Evolutionary conservation across 805 yeast species (phyloP), one percentile per base, ranked within the genome.

Genomic region (Spathaspora arborariae): DNA sequence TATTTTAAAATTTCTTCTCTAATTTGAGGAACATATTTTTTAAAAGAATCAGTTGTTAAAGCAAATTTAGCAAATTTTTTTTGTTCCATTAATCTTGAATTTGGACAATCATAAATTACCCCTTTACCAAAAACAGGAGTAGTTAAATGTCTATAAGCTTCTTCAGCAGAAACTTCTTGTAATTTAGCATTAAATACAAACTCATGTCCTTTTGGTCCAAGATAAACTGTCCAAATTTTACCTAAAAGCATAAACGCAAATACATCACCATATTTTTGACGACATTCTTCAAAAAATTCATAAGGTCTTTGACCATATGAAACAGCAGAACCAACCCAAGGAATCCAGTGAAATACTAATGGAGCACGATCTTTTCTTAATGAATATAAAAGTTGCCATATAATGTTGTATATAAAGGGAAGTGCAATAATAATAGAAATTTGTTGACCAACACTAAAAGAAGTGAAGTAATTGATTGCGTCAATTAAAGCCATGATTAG

Each of bases 41-140:
- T 78, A 74, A 94, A 94, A 1, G 95, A 81, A 39, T 88, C 96
- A 53, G 79, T 81, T 21, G 96, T 86, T 56, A 94, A 77, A 19
- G 97, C 95, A 45, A 80, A 80, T 70, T 94, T 94, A 52, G 91
- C 96, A 60, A 94, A 94, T 73, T 90, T 94, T 81, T 94, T 94
- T 70, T 94, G 99, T 66, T 94, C 99, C 99, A 94, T 94, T 60
- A 94, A 79, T 55, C 90, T 82, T 59, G 82, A 71, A 72, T 94
- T 94, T 52, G 99, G 89, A 70, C 97, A 92, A 71, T 94, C 99
- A 65, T 94, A 94, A 45, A 94, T 87, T 45, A 94, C 99, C 59
- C 98, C 99, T 61, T 90, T 82, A 58, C 99, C 99, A 57, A 94
- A 94, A 13, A 90, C 97, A 11, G 99, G 99, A n/a, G 98, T 92